Conservation (phyloP, 345 rosid genomes). For the Linum trigynum region DNA sequence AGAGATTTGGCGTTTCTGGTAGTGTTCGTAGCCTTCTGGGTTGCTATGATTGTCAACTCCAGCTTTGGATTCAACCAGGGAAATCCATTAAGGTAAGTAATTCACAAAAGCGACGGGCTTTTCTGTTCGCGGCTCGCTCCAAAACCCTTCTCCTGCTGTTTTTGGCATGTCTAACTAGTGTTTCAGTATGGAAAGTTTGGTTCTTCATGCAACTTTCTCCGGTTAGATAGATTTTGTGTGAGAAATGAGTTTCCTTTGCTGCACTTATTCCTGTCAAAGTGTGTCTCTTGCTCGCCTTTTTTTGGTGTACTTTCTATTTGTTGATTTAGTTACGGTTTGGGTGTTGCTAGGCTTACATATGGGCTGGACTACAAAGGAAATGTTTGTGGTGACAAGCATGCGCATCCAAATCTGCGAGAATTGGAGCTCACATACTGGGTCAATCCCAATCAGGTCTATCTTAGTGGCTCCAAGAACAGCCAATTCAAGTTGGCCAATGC, state of each 20-base stretch:
- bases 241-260: too few relatives aligned
- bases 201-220: background rate
- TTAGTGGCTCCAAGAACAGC: slow-evolving; percentile 75
- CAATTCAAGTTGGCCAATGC: slow-evolving; percentile 65
- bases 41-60: slow-evolving; percentile 94
- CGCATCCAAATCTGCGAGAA: slow-evolving; percentile 57
- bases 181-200: too few relatives aligned
- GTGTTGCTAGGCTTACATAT: slow-evolving; percentile 63
- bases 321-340: slow-evolving; percentile 15
- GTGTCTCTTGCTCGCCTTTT: slow-evolving; percentile 4
- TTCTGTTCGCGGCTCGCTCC: background rate
- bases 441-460: slow-evolving; percentile 93
- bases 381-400: slow-evolving; percentile 80
- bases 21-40: slow-evolving; percentile 82
- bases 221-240: too few relatives aligned
- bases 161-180: too few relatives aligned
- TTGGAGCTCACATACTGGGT: slow-evolving; percentile 83
- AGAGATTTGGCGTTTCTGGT: slow-evolving; percentile 77
- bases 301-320: background rate
- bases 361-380: slow-evolving; percentile 97
- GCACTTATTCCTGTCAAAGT: too few relatives aligned
- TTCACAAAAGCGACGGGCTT: too few relatives aligned
- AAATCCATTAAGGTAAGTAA: slow-evolving; percentile 60
- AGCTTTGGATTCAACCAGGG: slow-evolving; percentile 97
- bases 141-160: background rate